A percentile compares a stretch with the other conserved stretches of the same genome.
Conservation (phyloP, 805 yeast genomes). For the Yarrowia porcina region DNA sequence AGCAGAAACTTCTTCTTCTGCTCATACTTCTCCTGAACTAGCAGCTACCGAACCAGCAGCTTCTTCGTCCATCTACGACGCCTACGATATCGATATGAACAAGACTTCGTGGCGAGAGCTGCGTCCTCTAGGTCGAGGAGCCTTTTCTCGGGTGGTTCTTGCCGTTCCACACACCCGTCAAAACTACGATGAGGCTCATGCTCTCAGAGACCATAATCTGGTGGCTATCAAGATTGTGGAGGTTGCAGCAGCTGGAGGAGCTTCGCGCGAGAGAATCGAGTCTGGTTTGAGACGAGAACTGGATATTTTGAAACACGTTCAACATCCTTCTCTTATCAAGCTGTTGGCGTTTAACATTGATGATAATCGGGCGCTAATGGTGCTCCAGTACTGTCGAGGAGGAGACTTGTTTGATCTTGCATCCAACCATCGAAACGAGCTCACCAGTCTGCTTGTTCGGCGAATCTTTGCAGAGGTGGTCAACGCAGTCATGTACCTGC, state of each 20-base stretch:
- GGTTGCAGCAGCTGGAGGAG: slow-evolving; percentile 42
- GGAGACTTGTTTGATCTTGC: slow-evolving; percentile 79
- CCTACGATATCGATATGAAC: slow-evolving; percentile 33
- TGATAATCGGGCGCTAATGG: slow-evolving; percentile 47
- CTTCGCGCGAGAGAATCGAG: slow-evolving; percentile 52
- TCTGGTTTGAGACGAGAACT: slow-evolving; percentile 70
- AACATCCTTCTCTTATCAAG: slow-evolving; percentile 69
- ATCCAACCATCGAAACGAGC: slow-evolving; percentile 41
- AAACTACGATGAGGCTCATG: slow-evolving; percentile 31
- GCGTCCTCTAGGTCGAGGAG: slow-evolving; percentile 41
- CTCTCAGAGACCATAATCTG: slow-evolving; percentile 31
- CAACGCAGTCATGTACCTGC: slow-evolving; percentile 69
- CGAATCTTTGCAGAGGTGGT: slow-evolving; percentile 69
- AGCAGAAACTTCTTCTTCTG: neutral
- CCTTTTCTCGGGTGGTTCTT: slow-evolving; percentile 42
- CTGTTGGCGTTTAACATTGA: slow-evolving; percentile 45
- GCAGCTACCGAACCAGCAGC: neutral
- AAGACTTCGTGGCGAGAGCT: slow-evolving; percentile 37
- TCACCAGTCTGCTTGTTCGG: slow-evolving; percentile 52
- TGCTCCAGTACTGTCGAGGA: slow-evolving; percentile 74
- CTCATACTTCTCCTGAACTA: slow-evolving; percentile 7
- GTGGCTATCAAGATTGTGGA: slow-evolving; percentile 73
- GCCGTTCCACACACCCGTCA: slow-evolving; percentile 34
- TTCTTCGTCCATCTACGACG: slow-evolving; percentile 32
- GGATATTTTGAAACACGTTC: slow-evolving; percentile 49